Conservation (phyloP, 176 grass and related monocot genomes). For the Carex scoparia region DNA sequence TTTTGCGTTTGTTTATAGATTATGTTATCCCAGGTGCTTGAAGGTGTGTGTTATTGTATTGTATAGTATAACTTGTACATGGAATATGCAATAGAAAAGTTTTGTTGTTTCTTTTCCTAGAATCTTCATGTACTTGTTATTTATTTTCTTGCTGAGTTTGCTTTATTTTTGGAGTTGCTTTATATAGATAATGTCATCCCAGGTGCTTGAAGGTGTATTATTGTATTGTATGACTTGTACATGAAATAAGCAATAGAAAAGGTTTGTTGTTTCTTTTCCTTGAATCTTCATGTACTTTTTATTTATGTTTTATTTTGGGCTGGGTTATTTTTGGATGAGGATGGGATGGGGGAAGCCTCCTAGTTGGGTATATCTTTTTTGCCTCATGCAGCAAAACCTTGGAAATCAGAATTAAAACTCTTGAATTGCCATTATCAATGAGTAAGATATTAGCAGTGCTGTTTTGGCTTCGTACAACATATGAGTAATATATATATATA, state of each 20-base stretch:
- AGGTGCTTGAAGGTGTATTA: not conserved
- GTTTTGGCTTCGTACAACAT: too few species aligned
- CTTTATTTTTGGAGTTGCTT: not conserved
- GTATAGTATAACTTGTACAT: not conserved
- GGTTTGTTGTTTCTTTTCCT: not conserved
- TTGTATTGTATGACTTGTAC: constrained; percentile 15
- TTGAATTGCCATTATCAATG: too few species aligned
- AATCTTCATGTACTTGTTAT: not conserved
- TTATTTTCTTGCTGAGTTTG: not conserved
- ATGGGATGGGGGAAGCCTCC: not conserved
- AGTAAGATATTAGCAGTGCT: too few species aligned
- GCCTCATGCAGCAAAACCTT: not conserved
- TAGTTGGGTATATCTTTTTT: not conserved
- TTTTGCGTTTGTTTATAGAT: not conserved
- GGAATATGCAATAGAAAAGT: not conserved
- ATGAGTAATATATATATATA: too few species aligned
- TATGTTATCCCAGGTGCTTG: not conserved
- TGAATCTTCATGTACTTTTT: not conserved
- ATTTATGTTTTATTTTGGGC: not conserved
- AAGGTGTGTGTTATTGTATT: not conserved
- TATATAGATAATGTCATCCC: not conserved
- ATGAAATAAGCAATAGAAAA: constrained; percentile 15
- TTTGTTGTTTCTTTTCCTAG: not conserved
- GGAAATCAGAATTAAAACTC: not conserved
- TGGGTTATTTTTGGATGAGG: not conserved